Base-by-base conservation (phyloP, 345 rosid species). In the Populus deltoides region DNA sequence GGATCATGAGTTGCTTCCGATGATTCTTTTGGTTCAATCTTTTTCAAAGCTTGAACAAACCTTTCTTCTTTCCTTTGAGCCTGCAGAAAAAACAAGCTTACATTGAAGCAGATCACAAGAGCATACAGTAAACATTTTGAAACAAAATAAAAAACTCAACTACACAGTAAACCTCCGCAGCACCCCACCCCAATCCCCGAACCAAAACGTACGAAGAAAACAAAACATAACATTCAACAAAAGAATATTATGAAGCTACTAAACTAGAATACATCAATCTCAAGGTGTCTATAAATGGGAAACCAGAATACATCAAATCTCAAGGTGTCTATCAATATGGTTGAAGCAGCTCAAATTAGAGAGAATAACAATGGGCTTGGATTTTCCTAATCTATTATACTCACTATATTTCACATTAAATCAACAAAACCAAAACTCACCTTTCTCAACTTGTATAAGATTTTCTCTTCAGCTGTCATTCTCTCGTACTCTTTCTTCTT, bases 401-500 rank as follows among this genome's bases (percentile, higher is more conserved):
- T 47, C 38, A 29, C 65, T 45, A 76, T 49, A 7, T 22, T 47
- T 31, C 29, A 66, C 49, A 45, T 66, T 51, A 45, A 61, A 70
- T 7, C 61, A 13, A 20, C 55, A 53, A 74, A 27, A 71, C 31
- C 10, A 9, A 62, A 57, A 38, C 70, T 29, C 49, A 90, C 97
- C 97, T 90, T 93, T 69, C 80, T 88, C 79, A 96, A 83, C 81
- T 96, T 96, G 89, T 81, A 90, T 47, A 93, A 77, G 75, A 92
- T 68, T 77, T 90, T 94, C 82, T 96, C 97, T 84, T 94, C 98
- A 4, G 85, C 72, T 25, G 97, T 96, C 99, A 96, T 92, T 83
- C 97, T 90, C 81, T 88, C 91, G 45, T 82, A 87, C 57, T 91
- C 97, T 87, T 90, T 96, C 91, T 91, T 94, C 85, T 93, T 97